Evolutionary conservation across 441 rosid genomes (phyloP).

Genomic region (Codiaeum variegatum): DNA sequence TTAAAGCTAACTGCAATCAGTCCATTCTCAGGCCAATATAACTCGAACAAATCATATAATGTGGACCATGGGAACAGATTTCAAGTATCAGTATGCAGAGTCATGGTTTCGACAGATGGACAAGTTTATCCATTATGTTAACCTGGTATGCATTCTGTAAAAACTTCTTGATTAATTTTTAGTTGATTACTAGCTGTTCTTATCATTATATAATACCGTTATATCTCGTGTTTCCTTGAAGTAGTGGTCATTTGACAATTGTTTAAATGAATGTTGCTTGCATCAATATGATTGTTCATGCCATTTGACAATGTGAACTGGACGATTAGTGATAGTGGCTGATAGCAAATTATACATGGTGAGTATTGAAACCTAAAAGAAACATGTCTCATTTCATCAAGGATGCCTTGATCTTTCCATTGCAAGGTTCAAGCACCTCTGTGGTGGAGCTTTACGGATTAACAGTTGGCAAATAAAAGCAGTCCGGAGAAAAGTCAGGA

Average conservation of each 20-base stretch:
- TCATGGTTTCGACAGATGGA: slow-evolving; percentile 96
- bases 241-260: neutral
- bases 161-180: slow-evolving; percentile 8
- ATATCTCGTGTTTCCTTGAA: neutral
- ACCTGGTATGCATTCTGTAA: slow-evolving; percentile 52
- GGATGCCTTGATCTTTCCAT: neutral
- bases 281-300: neutral
- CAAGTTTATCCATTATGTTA: slow-evolving; percentile 95
- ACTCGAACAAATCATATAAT: slow-evolving; percentile 89
- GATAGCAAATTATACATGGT: neutral
- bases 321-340: neutral
- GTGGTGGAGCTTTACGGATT: slow-evolving; percentile 5
- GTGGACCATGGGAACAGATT: slow-evolving; percentile 99
- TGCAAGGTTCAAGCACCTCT: slow-evolving; percentile 1
- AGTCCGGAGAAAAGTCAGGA: neutral
- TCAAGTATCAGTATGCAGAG: slow-evolving; percentile 89
- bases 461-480: neutral
- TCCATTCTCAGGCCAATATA: slow-evolving; percentile 76
- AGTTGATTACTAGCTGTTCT: neutral
- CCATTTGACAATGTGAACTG: neutral
- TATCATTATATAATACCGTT: neutral
- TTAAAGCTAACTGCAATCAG: slow-evolving; percentile 11
- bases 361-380: slow-evolving; percentile 4
- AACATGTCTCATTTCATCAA: neutral
- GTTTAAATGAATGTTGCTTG: neutral